Percentiles rank a stretch among this genome's conserved stretches.
Evolutionary conservation across 2,329 filamentous ascomycete genomes (phyloP).

Genomic region (Hypoxylon sp.): DNA sequence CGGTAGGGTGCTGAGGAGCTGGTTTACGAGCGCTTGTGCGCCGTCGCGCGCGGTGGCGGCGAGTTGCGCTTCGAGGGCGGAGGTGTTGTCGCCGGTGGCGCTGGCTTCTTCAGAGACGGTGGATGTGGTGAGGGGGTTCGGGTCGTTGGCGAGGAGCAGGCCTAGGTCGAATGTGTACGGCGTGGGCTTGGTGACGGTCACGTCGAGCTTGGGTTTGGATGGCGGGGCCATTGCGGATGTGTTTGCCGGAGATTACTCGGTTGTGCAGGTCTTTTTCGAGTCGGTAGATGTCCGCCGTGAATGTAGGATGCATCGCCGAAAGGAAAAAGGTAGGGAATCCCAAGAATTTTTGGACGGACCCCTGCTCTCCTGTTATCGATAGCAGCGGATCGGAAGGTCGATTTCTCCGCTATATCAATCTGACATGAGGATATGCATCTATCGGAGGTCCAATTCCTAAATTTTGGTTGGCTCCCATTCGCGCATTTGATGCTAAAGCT

Average conservation of each 20-base stretch:
- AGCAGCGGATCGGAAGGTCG: constrained; percentile 36
- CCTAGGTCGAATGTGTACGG: constrained; percentile 59
- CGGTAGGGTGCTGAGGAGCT: constrained; percentile 89
- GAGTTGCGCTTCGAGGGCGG: constrained; percentile 74
- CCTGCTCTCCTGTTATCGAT: constrained; percentile 40
- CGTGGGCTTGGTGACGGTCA: constrained; percentile 48
- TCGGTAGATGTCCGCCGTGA: background rate
- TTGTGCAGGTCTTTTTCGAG: constrained; percentile 6
- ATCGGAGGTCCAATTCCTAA: constrained; percentile 24
- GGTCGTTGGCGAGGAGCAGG: constrained; percentile 85
- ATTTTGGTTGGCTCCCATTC: constrained; percentile 26
- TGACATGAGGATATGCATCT: constrained; percentile 20
- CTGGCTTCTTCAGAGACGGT: constrained; percentile 57
- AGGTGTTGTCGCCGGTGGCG: constrained; percentile 58
- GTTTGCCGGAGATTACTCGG: background rate
- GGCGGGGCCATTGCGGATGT: constrained; percentile 41
- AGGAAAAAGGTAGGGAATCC: constrained; percentile 10
- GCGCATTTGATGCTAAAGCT: constrained; percentile 32
- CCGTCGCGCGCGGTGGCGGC: constrained; percentile 84
- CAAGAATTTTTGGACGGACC: constrained; percentile 39
- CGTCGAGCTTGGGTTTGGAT: constrained; percentile 47
- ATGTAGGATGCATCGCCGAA: background rate
- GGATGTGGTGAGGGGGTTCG: constrained; percentile 71
- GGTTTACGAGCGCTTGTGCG: constrained; percentile 94
- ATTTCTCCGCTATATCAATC: constrained; percentile 37